Conservation (phyloP, 768 basidiomycete genomes). For the Paxillus involutus region DNA sequence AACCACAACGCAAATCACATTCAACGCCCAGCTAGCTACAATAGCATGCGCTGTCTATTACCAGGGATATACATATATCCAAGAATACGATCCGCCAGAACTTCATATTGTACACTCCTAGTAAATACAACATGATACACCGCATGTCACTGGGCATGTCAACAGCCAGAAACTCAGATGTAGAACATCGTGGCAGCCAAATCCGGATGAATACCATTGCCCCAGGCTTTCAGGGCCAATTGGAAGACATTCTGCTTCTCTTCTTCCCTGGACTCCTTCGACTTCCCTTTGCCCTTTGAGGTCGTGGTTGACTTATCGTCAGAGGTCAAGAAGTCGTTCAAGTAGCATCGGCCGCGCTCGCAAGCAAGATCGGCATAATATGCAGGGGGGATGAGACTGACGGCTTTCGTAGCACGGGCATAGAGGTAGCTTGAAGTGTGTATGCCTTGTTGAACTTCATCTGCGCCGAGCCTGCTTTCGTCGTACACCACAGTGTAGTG, state of each 20-base stretch:
- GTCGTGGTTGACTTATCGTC: conserved; percentile 48
- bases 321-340: conserved; percentile 66
- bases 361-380: conserved; percentile 85
- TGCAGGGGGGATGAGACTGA: conserved; percentile 77
- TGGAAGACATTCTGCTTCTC: conserved; percentile 21
- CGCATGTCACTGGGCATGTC: neutral
- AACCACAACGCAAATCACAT: no score
- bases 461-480: conserved; percentile 65
- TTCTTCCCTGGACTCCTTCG: conserved; percentile 31
- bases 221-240: conserved; percentile 41
- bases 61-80: no score
- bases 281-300: conserved; percentile 36
- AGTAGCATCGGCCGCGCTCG: conserved; percentile 73
- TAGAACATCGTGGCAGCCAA: conserved; percentile 74
- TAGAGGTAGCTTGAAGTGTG: conserved; percentile 73
- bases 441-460: conserved; percentile 73
- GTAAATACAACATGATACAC: neutral
- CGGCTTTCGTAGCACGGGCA: conserved; percentile 81
- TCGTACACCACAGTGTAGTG: conserved; percentile 83
- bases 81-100: neutral
- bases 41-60: no score
- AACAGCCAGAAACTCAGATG: conserved; percentile 39
- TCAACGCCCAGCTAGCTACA: no score
- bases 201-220: conserved; percentile 54
- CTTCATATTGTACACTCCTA: neutral